A percentile compares a stretch with the other conserved stretches of the same genome.
These are phyloP conservation scores for Mrakia hoshinonis DNA, from an alignment of 768 basidiomycete genomes.

Conservation along the genomic window DNA sequence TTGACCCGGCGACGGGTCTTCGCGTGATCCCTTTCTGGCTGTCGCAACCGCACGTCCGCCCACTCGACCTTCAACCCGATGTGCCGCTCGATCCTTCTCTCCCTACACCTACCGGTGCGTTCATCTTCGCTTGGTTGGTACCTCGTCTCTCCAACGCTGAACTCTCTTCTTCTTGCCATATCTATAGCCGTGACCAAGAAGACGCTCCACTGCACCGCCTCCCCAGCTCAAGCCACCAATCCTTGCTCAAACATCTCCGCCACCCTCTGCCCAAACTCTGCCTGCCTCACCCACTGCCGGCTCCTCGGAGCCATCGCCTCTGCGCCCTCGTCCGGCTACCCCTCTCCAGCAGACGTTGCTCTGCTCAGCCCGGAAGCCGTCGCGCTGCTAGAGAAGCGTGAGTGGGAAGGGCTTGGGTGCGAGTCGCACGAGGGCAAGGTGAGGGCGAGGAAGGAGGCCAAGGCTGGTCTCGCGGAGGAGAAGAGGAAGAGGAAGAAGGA, in stretches of 20 bases:
- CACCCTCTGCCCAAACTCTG: conserved; percentile 27
- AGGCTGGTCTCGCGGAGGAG: conserved; percentile 34
- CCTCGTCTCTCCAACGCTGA: neutral
- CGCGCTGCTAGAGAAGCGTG: conserved; percentile 30
- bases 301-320: conserved; percentile 31
- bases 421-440: conserved; percentile 41
- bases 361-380: conserved; percentile 30
- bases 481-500: conserved; percentile 24
- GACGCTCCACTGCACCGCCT: conserved; percentile 10
- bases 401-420: conserved; percentile 38
- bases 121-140: neutral
- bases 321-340: neutral
- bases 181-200: conserved; percentile 9
- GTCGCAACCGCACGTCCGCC: conserved; percentile 61
- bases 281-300: conserved; percentile 40
- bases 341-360: neutral
- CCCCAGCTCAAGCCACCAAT: neutral
- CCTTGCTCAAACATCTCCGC: conserved; percentile 29
- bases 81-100: neutral
- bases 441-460: conserved; percentile 35
- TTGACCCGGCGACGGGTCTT: conserved; percentile 49
- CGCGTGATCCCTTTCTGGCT: conserved; percentile 59
- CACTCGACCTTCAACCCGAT: conserved; percentile 32
- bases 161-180: neutral
- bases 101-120: neutral